phyloP scores from a whole-genome alignment of 495 filamentous ascomycete genomes.

The Tuber aestivum region DNA sequence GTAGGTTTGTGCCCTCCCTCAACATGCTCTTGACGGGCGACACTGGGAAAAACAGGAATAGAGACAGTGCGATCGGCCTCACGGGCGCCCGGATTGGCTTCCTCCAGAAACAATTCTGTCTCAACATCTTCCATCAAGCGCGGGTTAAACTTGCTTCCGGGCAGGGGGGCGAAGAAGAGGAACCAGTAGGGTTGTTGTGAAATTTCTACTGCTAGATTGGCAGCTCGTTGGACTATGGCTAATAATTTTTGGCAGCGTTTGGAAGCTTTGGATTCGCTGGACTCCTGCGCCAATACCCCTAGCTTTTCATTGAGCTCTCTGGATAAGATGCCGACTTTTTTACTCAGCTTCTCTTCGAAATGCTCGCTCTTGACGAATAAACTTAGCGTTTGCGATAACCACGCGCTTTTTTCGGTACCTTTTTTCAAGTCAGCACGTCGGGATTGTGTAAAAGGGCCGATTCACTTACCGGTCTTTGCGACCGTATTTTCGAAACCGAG shows the following conservation, averaged over 20 bases:
- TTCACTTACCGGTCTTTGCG: background rate
- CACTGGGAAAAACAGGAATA: background rate
- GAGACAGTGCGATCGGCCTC: background rate
- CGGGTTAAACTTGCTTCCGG: background rate
- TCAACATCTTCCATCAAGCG: background rate
- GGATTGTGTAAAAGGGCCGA: background rate
- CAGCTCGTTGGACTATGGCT: background rate
- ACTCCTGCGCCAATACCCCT: background rate
- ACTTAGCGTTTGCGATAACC: conserved; percentile 4
- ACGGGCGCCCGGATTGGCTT: background rate
- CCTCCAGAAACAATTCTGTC: background rate
- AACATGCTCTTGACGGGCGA: background rate
- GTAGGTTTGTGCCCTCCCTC: background rate
- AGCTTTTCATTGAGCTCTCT: background rate
- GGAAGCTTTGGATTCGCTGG: background rate
- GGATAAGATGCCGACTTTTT: background rate
- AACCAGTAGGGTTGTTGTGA: background rate
- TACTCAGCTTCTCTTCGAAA: background rate
- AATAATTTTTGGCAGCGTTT: background rate
- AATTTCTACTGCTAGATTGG: background rate
- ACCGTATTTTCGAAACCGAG: background rate
- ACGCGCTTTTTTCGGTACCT: background rate
- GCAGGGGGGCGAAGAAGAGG: background rate
- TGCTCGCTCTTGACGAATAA: background rate
- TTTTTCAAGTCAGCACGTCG: background rate